Percentiles rank a stretch among this genome's conserved stretches.
phyloP scores from a whole-genome alignment of 371 early-diverging fungal species.

The Rhizomucor miehei region DNA sequence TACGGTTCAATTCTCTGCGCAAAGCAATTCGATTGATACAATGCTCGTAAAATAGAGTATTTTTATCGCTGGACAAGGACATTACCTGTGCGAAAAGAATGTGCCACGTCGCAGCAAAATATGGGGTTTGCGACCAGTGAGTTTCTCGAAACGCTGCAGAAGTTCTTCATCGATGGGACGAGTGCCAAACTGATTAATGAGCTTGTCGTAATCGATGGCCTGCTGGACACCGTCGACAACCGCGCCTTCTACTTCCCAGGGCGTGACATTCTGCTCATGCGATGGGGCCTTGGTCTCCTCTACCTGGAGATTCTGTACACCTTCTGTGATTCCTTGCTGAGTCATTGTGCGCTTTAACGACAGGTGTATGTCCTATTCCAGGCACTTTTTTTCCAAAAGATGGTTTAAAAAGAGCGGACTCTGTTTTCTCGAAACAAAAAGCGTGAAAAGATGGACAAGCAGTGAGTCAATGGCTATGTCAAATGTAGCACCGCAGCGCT shows the following conservation, averaged over 20 bases:
- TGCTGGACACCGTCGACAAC: constrained; percentile 82
- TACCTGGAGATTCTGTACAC: constrained; percentile 16
- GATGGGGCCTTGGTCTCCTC: constrained; percentile 13
- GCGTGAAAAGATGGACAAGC: no score
- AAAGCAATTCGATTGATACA: no score
- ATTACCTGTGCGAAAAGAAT: constrained; percentile 96
- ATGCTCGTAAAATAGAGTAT: no score
- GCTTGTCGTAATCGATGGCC: constrained; percentile 95
- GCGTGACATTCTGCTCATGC: constrained; percentile 77
- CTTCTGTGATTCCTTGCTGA: constrained; percentile 11
- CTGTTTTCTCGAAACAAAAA: no score
- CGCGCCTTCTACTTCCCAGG: constrained; percentile 97
- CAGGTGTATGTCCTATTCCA: not conserved
- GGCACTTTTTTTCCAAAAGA: no score
- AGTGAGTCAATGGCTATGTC: no score
- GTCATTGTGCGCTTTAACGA: constrained; percentile 9
- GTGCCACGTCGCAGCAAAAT: constrained; percentile 89
- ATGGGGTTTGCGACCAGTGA: constrained; percentile 88
- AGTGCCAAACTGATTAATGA: constrained; percentile 96
- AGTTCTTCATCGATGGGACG: constrained; percentile 75
- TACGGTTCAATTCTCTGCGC: constrained; percentile 82
- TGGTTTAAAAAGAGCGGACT: no score
- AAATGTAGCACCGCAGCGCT: no score
- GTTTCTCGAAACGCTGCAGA: constrained; percentile 77
- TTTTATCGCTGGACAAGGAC: no score